Evolutionary conservation across 148 eudicot species (phyloP).

Genomic region (Diospyros lotus): DNA sequence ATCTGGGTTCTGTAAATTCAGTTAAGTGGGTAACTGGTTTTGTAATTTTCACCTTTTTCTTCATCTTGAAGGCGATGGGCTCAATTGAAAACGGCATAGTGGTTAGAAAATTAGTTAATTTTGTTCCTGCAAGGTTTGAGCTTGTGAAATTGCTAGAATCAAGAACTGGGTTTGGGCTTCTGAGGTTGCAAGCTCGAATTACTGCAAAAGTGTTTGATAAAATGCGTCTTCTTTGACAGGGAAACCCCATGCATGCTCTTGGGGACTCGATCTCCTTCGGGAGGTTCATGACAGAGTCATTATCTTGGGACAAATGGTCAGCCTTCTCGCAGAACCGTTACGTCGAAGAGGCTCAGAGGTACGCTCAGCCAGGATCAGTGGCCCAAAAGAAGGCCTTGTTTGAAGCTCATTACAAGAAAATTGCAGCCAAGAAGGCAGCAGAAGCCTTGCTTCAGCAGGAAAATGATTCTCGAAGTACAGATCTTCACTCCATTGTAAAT

Average conservation of each 20-base stretch:
- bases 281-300: constrained; percentile 57
- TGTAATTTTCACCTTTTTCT: not conserved
- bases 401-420: constrained; percentile 92
- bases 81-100: too few relatives aligned
- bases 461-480: constrained; percentile 13
- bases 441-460: constrained; percentile 62
- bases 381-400: constrained; percentile 91
- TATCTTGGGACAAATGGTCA: constrained; percentile 97
- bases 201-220: not conserved
- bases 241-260: constrained; percentile 45
- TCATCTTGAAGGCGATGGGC: not conserved
- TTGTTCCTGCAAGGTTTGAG: not conserved
- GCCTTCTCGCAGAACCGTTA: constrained; percentile 64
- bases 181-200: not conserved
- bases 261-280: constrained; percentile 84
- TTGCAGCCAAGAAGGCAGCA: constrained; percentile 83
- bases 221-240: constrained; percentile 29
- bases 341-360: constrained; percentile 79
- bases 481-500: constrained; percentile 18
- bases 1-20: not conserved
- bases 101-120: not conserved
- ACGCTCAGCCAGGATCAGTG: constrained; percentile 80
- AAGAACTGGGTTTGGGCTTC: not conserved
- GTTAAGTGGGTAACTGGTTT: not conserved
- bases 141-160: not conserved